phyloP scores from a whole-genome alignment of 1,139 yeast species.

The Kluyveromyces sp. region DNA sequence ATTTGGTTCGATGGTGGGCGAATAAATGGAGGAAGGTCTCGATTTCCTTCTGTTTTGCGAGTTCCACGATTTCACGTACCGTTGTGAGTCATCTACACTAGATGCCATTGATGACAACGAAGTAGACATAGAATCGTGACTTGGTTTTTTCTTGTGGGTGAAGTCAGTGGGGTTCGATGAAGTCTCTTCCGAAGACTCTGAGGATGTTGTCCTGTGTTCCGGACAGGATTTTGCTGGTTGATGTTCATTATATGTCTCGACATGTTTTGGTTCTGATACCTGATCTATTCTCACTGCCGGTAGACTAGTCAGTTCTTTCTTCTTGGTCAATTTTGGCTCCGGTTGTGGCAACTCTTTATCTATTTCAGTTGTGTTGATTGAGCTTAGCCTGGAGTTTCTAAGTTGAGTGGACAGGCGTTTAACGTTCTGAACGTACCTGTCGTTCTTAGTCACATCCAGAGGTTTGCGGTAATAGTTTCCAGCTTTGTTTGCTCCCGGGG shows the following conservation, averaged over 20 bases:
- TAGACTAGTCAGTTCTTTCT: not conserved
- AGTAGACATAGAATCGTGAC: slow-evolving; percentile 30
- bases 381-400: slow-evolving; percentile 1
- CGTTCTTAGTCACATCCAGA: slow-evolving; percentile 5
- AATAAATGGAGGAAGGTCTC: slow-evolving; percentile 10
- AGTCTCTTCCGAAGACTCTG: slow-evolving; percentile 21
- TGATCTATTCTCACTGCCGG: not conserved
- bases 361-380: not conserved
- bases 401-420: slow-evolving; percentile 24
- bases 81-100: slow-evolving; percentile 29
- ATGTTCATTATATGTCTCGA: not conserved
- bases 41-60: slow-evolving; percentile 31
- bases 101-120: slow-evolving; percentile 30
- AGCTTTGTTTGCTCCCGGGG: slow-evolving; percentile 3
- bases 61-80: slow-evolving; percentile 33
- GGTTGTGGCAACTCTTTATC: not conserved
- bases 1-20: slow-evolving; percentile 1
- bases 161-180: slow-evolving; percentile 32
- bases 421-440: slow-evolving; percentile 22
- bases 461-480: slow-evolving; percentile 8
- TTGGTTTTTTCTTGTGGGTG: slow-evolving; percentile 22
- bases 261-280: not conserved
- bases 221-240: not conserved
- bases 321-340: not conserved
- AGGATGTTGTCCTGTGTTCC: slow-evolving; percentile 12